Evolutionary conservation across 768 basidiomycete species (phyloP).

Genomic region (Dacryopinax spathularia): DNA sequence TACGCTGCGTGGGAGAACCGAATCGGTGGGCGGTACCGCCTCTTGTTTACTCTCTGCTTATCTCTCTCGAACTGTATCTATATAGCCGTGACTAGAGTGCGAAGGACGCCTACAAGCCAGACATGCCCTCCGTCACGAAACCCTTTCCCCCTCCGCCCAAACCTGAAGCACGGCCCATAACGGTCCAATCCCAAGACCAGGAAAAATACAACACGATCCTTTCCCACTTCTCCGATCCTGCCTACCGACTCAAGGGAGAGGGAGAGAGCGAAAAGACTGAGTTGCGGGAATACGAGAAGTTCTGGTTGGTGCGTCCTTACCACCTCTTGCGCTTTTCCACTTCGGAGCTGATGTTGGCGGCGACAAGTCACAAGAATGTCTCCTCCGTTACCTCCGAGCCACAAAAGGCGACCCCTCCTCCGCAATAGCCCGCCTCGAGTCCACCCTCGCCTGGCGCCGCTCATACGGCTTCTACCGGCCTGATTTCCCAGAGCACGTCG

Average conservation of each 20-base stretch:
- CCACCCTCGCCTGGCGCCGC: slow-evolving; percentile 62
- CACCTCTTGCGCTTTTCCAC: background rate
- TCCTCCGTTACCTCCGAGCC: slow-evolving; percentile 62
- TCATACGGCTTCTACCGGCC: slow-evolving; percentile 51
- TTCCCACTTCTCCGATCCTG: background rate
- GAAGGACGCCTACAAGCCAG: background rate
- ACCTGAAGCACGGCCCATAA: background rate
- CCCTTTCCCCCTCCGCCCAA: background rate
- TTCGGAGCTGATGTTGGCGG: background rate
- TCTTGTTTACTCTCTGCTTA: background rate
- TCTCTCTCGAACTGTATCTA: background rate
- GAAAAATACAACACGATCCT: background rate
- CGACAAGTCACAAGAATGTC: slow-evolving; percentile 48
- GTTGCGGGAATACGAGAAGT: slow-evolving; percentile 52
- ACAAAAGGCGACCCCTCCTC: slow-evolving; percentile 50
- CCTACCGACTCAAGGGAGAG: background rate
- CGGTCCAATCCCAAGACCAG: background rate
- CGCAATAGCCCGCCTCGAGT: slow-evolving; percentile 51
- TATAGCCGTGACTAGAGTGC: background rate
- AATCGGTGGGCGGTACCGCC: background rate
- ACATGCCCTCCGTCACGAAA: background rate
- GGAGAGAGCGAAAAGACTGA: slow-evolving; percentile 25
- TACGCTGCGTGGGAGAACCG: background rate
- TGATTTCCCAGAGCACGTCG: slow-evolving; percentile 44
- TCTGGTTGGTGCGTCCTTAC: slow-evolving; percentile 47